These are phyloP conservation scores for Populus davidiana DNA, from an alignment of 345 rosid species.

Conservation along the genomic window DNA sequence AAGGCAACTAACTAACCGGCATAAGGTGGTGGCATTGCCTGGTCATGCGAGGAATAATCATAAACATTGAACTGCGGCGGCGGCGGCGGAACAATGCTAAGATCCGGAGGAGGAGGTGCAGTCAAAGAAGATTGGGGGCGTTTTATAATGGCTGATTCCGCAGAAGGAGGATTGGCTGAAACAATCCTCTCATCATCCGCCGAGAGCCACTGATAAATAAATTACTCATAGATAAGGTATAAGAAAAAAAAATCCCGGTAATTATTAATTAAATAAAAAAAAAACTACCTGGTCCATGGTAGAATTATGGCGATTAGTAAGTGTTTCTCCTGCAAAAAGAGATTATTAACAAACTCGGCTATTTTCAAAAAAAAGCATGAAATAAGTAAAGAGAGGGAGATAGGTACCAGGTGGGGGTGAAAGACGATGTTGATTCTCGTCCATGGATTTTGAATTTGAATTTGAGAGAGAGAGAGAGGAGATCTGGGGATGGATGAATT, in stretches of 20 bases:
- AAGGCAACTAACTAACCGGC: constrained; percentile 32
- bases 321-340: neutral
- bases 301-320: neutral
- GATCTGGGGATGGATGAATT: neutral
- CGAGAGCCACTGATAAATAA: constrained; percentile 37
- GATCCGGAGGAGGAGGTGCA: constrained; percentile 27
- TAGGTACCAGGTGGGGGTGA: neutral
- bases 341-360: neutral
- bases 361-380: neutral
- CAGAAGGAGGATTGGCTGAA: constrained; percentile 49
- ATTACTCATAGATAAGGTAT: no score
- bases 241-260: neutral
- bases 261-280: neutral
- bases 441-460: neutral
- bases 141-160: constrained; percentile 40
- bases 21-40: constrained; percentile 19
- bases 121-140: constrained; percentile 26
- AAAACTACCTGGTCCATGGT: neutral
- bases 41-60: constrained; percentile 31
- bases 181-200: constrained; percentile 52
- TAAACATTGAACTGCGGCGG: constrained; percentile 23
- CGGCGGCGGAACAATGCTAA: constrained; percentile 17
- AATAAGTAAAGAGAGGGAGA: neutral
- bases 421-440: neutral
- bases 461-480: neutral